Evolutionary conservation across 345 rosid species (phyloP), one percentile per base, ranked within the genome.

Genomic region (Syzygium grande): DNA sequence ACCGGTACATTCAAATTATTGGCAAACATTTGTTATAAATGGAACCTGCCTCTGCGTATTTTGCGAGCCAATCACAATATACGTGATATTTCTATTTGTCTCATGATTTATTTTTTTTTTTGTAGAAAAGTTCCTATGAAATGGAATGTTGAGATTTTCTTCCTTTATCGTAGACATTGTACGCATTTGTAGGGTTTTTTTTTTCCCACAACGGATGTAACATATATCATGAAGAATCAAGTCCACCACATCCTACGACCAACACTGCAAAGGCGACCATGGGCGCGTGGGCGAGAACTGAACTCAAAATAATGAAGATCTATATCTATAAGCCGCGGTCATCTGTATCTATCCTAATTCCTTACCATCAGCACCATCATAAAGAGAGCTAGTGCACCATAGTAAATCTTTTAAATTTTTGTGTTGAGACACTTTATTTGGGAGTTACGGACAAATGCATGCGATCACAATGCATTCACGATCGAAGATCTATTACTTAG

Each of bases 401-500:
- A 56, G 61, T 3, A 23, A 56, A 56, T 56, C 61, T 56, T 23
- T 56, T 56, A 9, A 56, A 23, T 56, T 56, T 12, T 0, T 23
- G 9, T 56, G 23, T 56, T 23, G n/a, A 23, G 61, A 23, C 61
- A 56, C 2, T 56, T 23, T 5, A 56, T 56, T 23, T 5, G 23
- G 13, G 61, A 56, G n/a, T 56, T 56, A 56, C 13, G 5, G 23
- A 56, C 61, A 22, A 56, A 56, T 23, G 61, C 61, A 56, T 22
- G 61, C 0, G 61, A 5, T 56, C 61, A 56, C n/a, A 56, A 56
- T 1, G 1, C 12, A 56, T 23, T 56, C 61, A 0, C 23, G n/a
- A 56, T 12, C 61, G 23, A 5, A 2, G 27, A 23, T 22, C n/a
- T 0, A 23, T 56, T 56, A 56, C 61, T 23, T 56, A 23, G 61